A percentile compares a stretch with the other conserved stretches of the same genome.
Evolutionary conservation across 306 rosid genomes (phyloP).

Genomic region (Casuarina equisetifolia): DNA sequence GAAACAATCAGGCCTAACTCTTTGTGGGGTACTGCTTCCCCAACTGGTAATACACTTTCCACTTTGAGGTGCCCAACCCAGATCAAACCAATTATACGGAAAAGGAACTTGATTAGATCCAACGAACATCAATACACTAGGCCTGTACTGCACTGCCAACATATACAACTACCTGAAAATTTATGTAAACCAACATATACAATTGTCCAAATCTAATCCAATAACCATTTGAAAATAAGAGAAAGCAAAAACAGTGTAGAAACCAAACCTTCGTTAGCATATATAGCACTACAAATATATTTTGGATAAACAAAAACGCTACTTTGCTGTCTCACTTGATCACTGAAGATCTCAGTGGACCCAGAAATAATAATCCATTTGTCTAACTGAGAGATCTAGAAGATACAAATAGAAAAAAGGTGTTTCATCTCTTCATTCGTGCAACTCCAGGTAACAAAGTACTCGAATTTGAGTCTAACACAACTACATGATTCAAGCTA

Average conservation of each 20-base stretch:
- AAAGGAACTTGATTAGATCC: background rate
- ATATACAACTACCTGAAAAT: background rate
- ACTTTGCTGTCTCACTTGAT: background rate
- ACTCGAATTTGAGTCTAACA: constrained; percentile 15
- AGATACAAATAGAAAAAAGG: background rate
- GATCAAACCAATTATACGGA: background rate
- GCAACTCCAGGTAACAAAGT: constrained; percentile 13
- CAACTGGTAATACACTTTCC: background rate
- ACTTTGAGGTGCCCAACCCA: background rate
- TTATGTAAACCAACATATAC: background rate
- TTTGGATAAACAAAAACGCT: background rate
- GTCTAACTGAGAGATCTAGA: constrained; percentile 7
- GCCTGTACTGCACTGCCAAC: background rate
- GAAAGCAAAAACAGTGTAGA: background rate
- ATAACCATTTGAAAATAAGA: background rate
- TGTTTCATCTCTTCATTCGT: constrained; percentile 5
- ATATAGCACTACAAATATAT: background rate
- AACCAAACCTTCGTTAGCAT: background rate
- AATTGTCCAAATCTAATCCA: background rate
- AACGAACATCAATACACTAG: background rate
- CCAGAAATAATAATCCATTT: constrained; percentile 14
- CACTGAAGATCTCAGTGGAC: constrained; percentile 1
- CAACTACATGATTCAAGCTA: constrained; percentile 3
- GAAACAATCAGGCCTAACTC: background rate
- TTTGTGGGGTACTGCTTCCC: background rate